These are phyloP conservation scores for Lasiodiplodia citricola DNA, from an alignment of 2,329 filamentous ascomycete genomes.

Conservation along the genomic window DNA sequence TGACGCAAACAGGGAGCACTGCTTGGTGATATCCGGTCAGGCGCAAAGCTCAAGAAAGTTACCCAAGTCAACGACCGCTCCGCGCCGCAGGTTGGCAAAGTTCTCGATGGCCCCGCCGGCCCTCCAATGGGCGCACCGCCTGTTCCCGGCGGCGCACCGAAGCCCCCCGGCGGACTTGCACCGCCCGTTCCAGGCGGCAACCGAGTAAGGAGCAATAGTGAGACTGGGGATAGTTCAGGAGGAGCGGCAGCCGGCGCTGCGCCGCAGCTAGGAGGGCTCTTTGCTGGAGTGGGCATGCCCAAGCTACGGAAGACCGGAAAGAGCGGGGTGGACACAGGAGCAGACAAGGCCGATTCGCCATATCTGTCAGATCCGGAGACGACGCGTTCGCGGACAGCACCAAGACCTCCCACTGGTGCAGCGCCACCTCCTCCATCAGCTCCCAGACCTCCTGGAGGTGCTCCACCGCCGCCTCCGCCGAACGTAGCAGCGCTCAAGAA, in stretches of 20 bases:
- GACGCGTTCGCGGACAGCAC: constrained; percentile 55
- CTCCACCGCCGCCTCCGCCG: constrained; percentile 63
- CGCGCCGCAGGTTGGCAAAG: constrained; percentile 70
- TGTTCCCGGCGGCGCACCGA: constrained; percentile 65
- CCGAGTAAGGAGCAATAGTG: constrained; percentile 80
- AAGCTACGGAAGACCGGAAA: constrained; percentile 89
- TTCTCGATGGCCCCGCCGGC: constrained; percentile 61
- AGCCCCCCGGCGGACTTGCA: constrained; percentile 68
- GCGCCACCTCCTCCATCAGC: constrained; percentile 56
- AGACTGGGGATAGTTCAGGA: constrained; percentile 32
- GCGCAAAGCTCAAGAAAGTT: constrained; percentile 76
- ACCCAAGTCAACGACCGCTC: constrained; percentile 90
- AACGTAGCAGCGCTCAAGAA: constrained; percentile 58
- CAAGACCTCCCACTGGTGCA: constrained; percentile 48
- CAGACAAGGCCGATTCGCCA: constrained; percentile 67
- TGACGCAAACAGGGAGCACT: constrained; percentile 71
- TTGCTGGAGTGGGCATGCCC: constrained; percentile 86
- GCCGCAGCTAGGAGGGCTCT: constrained; percentile 84
- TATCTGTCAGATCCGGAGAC: constrained; percentile 83
- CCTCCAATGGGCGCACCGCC: constrained; percentile 79
- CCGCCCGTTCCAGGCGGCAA: constrained; percentile 70
- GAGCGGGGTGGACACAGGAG: constrained; percentile 53
- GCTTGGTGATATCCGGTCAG: constrained; percentile 85
- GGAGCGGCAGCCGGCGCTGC: constrained; percentile 43
- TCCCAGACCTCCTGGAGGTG: constrained; percentile 54